phyloP scores from a whole-genome alignment of 768 basidiomycete genomes.

The Termitomyces eurrhizus region DNA sequence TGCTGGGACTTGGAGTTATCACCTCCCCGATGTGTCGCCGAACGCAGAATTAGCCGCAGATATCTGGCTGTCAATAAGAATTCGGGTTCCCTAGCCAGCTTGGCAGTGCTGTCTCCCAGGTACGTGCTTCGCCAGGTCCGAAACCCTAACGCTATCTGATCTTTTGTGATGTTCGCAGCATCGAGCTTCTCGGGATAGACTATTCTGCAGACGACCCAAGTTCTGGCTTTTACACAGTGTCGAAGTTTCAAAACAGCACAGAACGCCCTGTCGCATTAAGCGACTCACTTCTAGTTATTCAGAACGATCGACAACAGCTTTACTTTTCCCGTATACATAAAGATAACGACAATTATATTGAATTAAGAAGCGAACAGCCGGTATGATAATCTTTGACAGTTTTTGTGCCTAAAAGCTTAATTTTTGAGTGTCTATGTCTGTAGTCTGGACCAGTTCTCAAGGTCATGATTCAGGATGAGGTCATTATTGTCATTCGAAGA shows the following conservation, averaged over 20 bases:
- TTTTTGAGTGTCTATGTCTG: neutral
- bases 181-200: slow-evolving; percentile 40
- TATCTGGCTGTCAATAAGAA: slow-evolving; percentile 46
- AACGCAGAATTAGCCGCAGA: slow-evolving; percentile 31
- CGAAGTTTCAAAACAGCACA: slow-evolving; percentile 26
- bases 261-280: slow-evolving; percentile 29
- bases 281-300: slow-evolving; percentile 35
- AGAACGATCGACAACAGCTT: slow-evolving; percentile 26
- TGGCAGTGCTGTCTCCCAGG: slow-evolving; percentile 44
- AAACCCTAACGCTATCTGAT: neutral
- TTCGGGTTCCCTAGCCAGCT: slow-evolving; percentile 23
- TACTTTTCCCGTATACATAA: slow-evolving; percentile 27
- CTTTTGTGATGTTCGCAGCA: slow-evolving; percentile 21
- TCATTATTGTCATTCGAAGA: slow-evolving; percentile 42
- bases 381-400: slow-evolving; percentile 12
- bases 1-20: slow-evolving; percentile 50
- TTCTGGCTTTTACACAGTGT: slow-evolving; percentile 30
- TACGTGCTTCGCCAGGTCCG: slow-evolving; percentile 16
- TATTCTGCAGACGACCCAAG: slow-evolving; percentile 30
- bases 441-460: slow-evolving; percentile 38
- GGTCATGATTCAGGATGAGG: slow-evolving; percentile 37
- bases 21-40: slow-evolving; percentile 39
- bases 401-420: neutral
- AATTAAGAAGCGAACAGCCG: slow-evolving; percentile 32
- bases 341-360: slow-evolving; percentile 27